Evolutionary conservation across 2,329 filamentous ascomycete species (phyloP).

Genomic region (Pseudonectria buxi): DNA sequence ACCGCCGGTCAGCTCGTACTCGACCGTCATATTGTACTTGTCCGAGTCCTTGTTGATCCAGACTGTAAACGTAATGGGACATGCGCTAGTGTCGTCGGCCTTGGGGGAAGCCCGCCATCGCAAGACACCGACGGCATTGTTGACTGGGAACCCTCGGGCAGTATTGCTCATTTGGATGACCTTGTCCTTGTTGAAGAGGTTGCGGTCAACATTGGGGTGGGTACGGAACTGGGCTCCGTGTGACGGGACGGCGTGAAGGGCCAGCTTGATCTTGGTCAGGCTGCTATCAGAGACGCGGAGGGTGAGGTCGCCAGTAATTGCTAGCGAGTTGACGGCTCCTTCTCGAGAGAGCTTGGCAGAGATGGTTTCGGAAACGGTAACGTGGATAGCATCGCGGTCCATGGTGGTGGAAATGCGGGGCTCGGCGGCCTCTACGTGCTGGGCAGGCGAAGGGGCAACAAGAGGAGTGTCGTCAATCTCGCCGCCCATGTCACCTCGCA

Average conservation of each 20-base stretch:
- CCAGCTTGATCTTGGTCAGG: constrained; percentile 86
- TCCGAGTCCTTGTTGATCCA: constrained; percentile 89
- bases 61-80: constrained; percentile 93
- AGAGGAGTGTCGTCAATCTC: constrained; percentile 74
- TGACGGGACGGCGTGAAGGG: constrained; percentile 66
- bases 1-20: constrained; percentile 85
- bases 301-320: constrained; percentile 87
- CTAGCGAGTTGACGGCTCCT: constrained; percentile 76
- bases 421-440: constrained; percentile 45
- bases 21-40: constrained; percentile 84
- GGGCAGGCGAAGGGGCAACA: constrained; percentile 49
- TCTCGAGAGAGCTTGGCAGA: constrained; percentile 83
- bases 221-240: constrained; percentile 88
- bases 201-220: constrained; percentile 93
- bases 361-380: constrained; percentile 85
- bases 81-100: constrained; percentile 68
- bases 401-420: constrained; percentile 58
- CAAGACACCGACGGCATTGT: constrained; percentile 87
- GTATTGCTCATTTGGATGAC: constrained; percentile 85
- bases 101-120: constrained; percentile 86
- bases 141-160: constrained; percentile 83
- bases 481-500: constrained; percentile 83
- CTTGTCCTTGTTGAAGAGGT: constrained; percentile 74
- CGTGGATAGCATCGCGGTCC: constrained; percentile 79
- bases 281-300: constrained; percentile 83